Evolutionary conservation across 2,329 filamentous ascomycete genomes (phyloP), one percentile per base, ranked within the genome.

Genomic region (Didymella pinodella): DNA sequence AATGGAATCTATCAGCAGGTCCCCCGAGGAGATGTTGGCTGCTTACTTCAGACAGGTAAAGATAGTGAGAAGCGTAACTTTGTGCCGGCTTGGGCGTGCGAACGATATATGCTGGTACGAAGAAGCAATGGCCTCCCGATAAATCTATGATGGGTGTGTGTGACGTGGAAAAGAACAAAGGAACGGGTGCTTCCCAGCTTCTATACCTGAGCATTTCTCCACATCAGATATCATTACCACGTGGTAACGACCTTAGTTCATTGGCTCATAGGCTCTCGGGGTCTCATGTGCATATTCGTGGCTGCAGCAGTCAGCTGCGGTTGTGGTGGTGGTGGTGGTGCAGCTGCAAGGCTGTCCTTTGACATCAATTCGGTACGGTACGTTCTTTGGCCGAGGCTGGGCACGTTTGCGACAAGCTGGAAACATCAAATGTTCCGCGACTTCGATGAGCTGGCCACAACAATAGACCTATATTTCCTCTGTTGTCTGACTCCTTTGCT

Each of bases 341-440:
- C 31, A 31, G 29, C 31, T 48, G 36, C 36, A 18, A 32, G 36
- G 47, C 47, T 48, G 47, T 38, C 20, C 4, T 43, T 41, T 41
- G 43, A 58, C 53, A 52, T 62, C 56, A 59, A n/a, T 57, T 26
- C 40, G 36, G 36, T 12, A 34, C 31, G 31, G 31, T 40, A 14
- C 31, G 31, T 32, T 32, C 31, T 32, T 32, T 12, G 31, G 16
- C 31, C 31, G 31, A 32, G 31, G 29, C 12, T 11, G 29, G 41
- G 46, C 49, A 48, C 48, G 47, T 50, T 22, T 41, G 49, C 46
- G 28, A 46, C 46, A 53, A 41, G 47, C 34, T 49, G 59, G 49
- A 66, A 65, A 66, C 62, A 48, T 54, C 60, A 63, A 56, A 63
- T 59, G 47, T 41, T 61, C 8, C 43, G 41, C 54, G 45, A 60